These are phyloP conservation scores for Kodamaea plutei DNA, from an alignment of 1,139 yeast genomes.

Conservation along the genomic window DNA sequence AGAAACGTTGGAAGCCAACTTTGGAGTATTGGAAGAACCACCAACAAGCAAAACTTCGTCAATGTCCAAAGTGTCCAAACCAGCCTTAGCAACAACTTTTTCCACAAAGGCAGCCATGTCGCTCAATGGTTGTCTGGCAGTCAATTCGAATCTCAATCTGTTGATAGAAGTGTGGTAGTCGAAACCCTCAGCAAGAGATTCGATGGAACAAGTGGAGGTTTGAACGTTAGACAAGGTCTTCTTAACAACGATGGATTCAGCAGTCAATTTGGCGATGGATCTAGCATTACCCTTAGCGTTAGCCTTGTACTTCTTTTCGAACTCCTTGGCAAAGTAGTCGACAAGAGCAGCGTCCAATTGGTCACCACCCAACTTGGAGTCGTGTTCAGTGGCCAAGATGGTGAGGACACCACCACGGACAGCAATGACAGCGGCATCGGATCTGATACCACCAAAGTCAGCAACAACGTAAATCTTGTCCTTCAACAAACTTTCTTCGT, in stretches of 20 bases:
- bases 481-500: slow-evolving; percentile 52
- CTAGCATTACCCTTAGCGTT: slow-evolving; percentile 81
- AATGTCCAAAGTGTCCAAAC: slow-evolving; percentile 77
- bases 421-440: slow-evolving; percentile 92
- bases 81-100: slow-evolving; percentile 74
- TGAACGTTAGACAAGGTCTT: slow-evolving; percentile 90
- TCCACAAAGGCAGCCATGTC: slow-evolving; percentile 77
- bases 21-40: slow-evolving; percentile 91
- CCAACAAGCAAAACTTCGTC: slow-evolving; percentile 92
- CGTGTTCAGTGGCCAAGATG: slow-evolving; percentile 80
- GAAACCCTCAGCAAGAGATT: slow-evolving; percentile 88
- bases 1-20: slow-evolving; percentile 73
- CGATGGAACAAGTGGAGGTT: slow-evolving; percentile 88
- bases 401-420: slow-evolving; percentile 94
- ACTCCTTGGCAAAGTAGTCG: slow-evolving; percentile 87
- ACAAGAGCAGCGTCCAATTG: slow-evolving; percentile 75
- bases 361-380: slow-evolving; percentile 82
- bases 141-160: slow-evolving; percentile 89
- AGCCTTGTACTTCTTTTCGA: slow-evolving; percentile 79
- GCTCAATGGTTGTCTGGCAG: slow-evolving; percentile 73
- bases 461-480: slow-evolving; percentile 90
- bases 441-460: slow-evolving; percentile 95
- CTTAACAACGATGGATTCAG: slow-evolving; percentile 81
- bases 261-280: slow-evolving; percentile 82
- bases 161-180: slow-evolving; percentile 92